Conservation (phyloP, 768 basidiomycete genomes). For the Lentinula aciculospora region DNA sequence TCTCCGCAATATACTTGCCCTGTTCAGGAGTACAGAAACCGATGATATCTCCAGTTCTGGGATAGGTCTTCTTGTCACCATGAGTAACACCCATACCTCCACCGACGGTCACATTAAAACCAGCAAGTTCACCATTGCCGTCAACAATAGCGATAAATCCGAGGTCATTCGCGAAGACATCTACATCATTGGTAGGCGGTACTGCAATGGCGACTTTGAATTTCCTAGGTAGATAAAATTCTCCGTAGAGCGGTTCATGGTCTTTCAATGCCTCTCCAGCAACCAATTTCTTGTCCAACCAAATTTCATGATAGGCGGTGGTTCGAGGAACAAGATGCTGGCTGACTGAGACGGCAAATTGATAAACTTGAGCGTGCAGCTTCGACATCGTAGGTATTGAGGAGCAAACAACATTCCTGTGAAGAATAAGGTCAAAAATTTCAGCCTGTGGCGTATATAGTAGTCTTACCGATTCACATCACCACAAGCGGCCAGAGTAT, state of each 20-base stretch:
- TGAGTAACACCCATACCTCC: slow-evolving; percentile 99
- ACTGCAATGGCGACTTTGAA: slow-evolving; percentile 98
- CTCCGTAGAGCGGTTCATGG: slow-evolving; percentile 95
- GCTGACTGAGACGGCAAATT: slow-evolving; percentile 81
- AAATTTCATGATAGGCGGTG: slow-evolving; percentile 96
- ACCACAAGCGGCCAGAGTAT: slow-evolving; percentile 97
- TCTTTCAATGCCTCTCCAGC: slow-evolving; percentile 92
- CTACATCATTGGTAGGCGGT: slow-evolving; percentile 94
- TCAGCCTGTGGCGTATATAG: slow-evolving; percentile 7
- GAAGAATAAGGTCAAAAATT: slow-evolving; percentile 3
- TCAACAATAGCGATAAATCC: slow-evolving; percentile 94
- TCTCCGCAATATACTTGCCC: slow-evolving; percentile 82
- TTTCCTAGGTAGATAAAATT: slow-evolving; percentile 96
- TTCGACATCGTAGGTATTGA: slow-evolving; percentile 88
- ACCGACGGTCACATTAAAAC: slow-evolving; percentile 92
- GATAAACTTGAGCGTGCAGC: slow-evolving; percentile 76
- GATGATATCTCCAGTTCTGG: slow-evolving; percentile 78
- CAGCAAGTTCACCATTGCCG: slow-evolving; percentile 67
- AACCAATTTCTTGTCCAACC: slow-evolving; percentile 96
- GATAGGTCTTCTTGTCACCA: slow-evolving; percentile 98
- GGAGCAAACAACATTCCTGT: slow-evolving; percentile 85
- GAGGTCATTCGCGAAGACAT: slow-evolving; percentile 92
- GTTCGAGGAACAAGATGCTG: slow-evolving; percentile 85
- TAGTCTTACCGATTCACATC: slow-evolving; percentile 83
- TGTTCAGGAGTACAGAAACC: slow-evolving; percentile 92